These are phyloP conservation scores for Sisymbrium irio DNA, from an alignment of 345 rosid genomes.

Conservation along the genomic window DNA sequence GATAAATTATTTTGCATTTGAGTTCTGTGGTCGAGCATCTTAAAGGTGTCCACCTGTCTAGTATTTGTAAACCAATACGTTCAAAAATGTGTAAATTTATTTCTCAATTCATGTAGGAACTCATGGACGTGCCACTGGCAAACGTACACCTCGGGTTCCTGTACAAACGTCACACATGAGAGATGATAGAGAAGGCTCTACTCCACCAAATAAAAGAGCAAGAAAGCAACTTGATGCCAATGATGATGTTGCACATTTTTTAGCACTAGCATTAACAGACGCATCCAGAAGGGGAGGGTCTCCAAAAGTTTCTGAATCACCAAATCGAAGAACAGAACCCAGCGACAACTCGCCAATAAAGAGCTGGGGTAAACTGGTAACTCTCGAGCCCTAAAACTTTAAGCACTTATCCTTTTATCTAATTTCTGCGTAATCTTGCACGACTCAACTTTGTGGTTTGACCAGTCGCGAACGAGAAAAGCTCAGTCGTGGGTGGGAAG, in stretches of 20 bases:
- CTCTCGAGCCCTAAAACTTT: slow-evolving; percentile 7
- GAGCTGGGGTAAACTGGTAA: slow-evolving; percentile 73
- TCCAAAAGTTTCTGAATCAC: slow-evolving; percentile 56
- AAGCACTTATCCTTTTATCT: slow-evolving; percentile 1
- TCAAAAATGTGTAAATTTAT: slow-evolving; percentile 18
- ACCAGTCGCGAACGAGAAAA: slow-evolving; percentile 48
- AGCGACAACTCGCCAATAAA: slow-evolving; percentile 52
- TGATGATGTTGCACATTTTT: slow-evolving; percentile 68
- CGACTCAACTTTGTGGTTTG: slow-evolving; percentile 11
- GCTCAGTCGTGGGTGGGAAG: slow-evolving; percentile 42
- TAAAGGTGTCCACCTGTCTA: slow-evolving; percentile 1
- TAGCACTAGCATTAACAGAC: slow-evolving; percentile 69
- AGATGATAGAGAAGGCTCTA: slow-evolving; percentile 48
- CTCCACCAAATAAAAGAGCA: slow-evolving; percentile 46
- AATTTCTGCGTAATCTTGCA: not conserved
- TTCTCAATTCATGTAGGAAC: slow-evolving; percentile 46
- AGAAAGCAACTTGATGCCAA: slow-evolving; percentile 47
- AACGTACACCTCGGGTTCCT: slow-evolving; percentile 97
- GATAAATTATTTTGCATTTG: not conserved
- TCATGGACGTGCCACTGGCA: slow-evolving; percentile 79
- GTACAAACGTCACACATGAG: slow-evolving; percentile 42
- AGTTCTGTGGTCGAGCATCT: not conserved
- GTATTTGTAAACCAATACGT: slow-evolving; percentile 2
- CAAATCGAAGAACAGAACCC: slow-evolving; percentile 39
- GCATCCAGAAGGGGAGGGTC: slow-evolving; percentile 66